Base-by-base conservation (phyloP, 805 yeast species). In the Saccharomycopsis fodiens region DNA sequence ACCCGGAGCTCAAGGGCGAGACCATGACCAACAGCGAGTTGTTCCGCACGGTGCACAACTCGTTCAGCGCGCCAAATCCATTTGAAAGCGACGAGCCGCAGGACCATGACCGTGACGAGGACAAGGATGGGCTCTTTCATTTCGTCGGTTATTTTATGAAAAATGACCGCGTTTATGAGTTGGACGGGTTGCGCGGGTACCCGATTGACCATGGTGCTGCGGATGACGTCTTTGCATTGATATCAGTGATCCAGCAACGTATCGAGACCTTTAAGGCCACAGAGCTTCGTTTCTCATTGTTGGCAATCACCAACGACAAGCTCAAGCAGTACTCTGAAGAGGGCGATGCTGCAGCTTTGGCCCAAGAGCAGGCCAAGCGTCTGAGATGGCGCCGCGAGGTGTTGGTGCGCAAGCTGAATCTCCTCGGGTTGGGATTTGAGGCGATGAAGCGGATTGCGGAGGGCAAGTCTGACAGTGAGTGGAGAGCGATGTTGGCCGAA, bases 1-100 rank as follows among this genome's bases (percentile, higher is more conserved):
- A 78, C 53, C 62, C 80, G 0, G 74, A 65, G 32, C 61, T 78
- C 58, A 65, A 72, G 31, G 86, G 86, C 3, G 85, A 80, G 44
- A 70, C 80, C 2, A 66, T 80, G 32, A 69, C 79, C 12, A 76
- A 76, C 56, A 74, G 80, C 34, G 82, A 78, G 22, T 59, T 66
- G 42, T 75, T 80, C 37, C 64, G 84, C 40, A 53, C 60, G 6
- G 73, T 71, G 3, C 86, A 80, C 58, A 80, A 80, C 58, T 76
- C 82, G 17, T 79, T 80, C 59, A 64, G 78, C 2, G 57, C 76
- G 1, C 84, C 85, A 6, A 60, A 65, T 30, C 66, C 76, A 29
- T 69, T 77, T 41, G 64, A 69, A 4, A 29, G 25, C 42, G 74
- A 71, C 54, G 80, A 73, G 23, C 50, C 54, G 27, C 38, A 47